Conservation (phyloP, 2,329 filamentous ascomycete species). For the Leptographium radiaticola region DNA sequence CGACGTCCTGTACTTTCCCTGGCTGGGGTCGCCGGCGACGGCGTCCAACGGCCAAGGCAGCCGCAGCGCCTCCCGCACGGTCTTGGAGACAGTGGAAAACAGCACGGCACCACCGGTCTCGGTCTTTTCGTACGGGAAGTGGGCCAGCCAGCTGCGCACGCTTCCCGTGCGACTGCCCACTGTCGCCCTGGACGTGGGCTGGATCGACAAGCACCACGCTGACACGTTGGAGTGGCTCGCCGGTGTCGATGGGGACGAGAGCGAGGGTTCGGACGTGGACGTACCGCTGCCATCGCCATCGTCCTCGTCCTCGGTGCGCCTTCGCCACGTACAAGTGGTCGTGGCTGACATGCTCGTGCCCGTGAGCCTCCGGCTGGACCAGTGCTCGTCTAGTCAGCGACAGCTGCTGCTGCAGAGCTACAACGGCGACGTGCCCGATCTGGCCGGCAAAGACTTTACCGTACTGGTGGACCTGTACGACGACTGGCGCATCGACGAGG, state of each 20-base stretch:
- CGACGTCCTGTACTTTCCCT: slow-evolving; percentile 10
- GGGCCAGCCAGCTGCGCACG: slow-evolving; percentile 4
- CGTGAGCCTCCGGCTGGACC: neutral
- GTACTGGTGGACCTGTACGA: slow-evolving; percentile 10
- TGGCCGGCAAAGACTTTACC: slow-evolving; percentile 8
- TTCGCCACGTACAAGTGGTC: slow-evolving; percentile 2
- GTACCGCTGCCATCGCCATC: neutral
- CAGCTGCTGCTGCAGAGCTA: neutral
- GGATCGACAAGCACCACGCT: slow-evolving; percentile 9
- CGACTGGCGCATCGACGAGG: slow-evolving; percentile 11
- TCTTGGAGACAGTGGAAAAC: too few relatives aligned
- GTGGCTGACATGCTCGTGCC: slow-evolving; percentile 10
- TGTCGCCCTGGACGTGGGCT: slow-evolving; percentile 8
- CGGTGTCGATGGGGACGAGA: slow-evolving; percentile 1
- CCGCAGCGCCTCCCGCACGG: neutral
- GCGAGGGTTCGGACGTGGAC: neutral
- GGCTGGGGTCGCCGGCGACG: slow-evolving; percentile 1
- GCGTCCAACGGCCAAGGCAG: neutral
- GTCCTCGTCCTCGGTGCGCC: neutral
- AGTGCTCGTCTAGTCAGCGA: neutral
- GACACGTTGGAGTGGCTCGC: slow-evolving; percentile 9
- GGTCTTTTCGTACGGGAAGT: slow-evolving; percentile 1
- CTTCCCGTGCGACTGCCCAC: slow-evolving; percentile 2
- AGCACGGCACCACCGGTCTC: too few relatives aligned
- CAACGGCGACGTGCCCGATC: neutral